Evolutionary conservation across 257 asterid genomes (phyloP), one percentile per base, ranked within the genome.

Genomic region (Ehretia macrophylla): DNA sequence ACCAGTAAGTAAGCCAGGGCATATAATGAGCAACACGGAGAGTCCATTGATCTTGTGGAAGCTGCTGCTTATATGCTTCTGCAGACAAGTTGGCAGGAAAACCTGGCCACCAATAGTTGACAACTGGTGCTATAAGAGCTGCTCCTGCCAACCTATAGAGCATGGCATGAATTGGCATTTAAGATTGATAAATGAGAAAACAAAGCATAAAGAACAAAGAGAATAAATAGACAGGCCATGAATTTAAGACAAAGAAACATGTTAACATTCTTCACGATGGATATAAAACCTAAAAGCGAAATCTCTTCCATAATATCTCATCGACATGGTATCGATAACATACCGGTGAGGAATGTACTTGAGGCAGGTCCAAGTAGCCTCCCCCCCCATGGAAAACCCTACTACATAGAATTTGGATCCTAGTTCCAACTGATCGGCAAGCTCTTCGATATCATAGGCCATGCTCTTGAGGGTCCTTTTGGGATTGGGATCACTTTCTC

Each of bases 261-360:
- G 53, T n/a, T 48, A 10, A 42, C 11, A n/a, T 9, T 17, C 11
- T 48, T 17, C 23, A n/a, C 11, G 16, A 6, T 14, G 51, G 19
- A 18, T 49, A 4, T 5, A n/a, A 11, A 17, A 49, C 1, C 11
- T 19, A 3, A 11, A 35, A 18, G 59, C n/a, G 5, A 17, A 49
- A n/a, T n/a, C 5, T 17, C 11, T 49, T 49, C 54, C 1, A n/a
- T 12, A 17, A 10, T 49, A 16, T 49, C 54, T 17, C 22, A 49
- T 17, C 20, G 6, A 27, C 35, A 27, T 6, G 6, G 8, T 13
- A 10, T 8, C 10, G 22, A n/a, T 49, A n/a, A 21, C 23, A 55
- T 59, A 81, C 98, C 98, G 85, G 62, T 88, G 97, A 65, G 98
- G 98, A 51, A 92, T 92, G 73, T 92, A 81, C 67, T 92, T 85